phyloP scores from a whole-genome alignment of 306 rosid genomes.

The Prunus kanzakura region DNA sequence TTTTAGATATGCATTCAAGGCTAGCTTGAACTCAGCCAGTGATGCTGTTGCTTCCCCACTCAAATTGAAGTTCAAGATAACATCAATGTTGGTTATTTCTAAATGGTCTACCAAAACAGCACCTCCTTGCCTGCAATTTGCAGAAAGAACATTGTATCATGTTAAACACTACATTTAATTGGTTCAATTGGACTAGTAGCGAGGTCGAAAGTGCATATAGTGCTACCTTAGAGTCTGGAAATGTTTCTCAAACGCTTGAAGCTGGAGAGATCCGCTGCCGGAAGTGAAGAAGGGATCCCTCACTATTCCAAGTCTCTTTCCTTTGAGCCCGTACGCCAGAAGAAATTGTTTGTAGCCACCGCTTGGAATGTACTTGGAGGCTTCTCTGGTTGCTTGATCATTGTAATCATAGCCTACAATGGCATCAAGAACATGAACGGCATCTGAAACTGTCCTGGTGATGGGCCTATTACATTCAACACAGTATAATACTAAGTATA shows the following conservation, averaged over 20 bases:
- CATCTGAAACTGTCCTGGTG: constrained; percentile 48
- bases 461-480: constrained; percentile 30
- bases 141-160: background rate
- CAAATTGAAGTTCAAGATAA: constrained; percentile 9
- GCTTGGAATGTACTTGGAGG: constrained; percentile 32
- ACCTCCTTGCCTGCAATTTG: constrained; percentile 22
- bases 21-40: constrained; percentile 27
- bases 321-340: constrained; percentile 44
- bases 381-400: constrained; percentile 28
- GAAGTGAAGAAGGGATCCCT: constrained; percentile 43
- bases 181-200: background rate
- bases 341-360: constrained; percentile 47
- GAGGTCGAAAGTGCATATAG: background rate
- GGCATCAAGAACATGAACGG: constrained; percentile 45
- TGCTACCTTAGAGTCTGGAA: constrained; percentile 18
- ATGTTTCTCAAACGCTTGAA: constrained; percentile 42
- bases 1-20: constrained; percentile 23
- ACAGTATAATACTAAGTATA: background rate
- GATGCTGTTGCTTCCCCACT: constrained; percentile 22
- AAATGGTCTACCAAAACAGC: constrained; percentile 31
- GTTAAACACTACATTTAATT: background rate
- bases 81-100: constrained; percentile 24
- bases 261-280: constrained; percentile 26
- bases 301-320: constrained; percentile 66
- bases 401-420: constrained; percentile 41